phyloP scores from a whole-genome alignment of 2,329 filamentous ascomycete species.

The Aureobasidium mangrovei region DNA sequence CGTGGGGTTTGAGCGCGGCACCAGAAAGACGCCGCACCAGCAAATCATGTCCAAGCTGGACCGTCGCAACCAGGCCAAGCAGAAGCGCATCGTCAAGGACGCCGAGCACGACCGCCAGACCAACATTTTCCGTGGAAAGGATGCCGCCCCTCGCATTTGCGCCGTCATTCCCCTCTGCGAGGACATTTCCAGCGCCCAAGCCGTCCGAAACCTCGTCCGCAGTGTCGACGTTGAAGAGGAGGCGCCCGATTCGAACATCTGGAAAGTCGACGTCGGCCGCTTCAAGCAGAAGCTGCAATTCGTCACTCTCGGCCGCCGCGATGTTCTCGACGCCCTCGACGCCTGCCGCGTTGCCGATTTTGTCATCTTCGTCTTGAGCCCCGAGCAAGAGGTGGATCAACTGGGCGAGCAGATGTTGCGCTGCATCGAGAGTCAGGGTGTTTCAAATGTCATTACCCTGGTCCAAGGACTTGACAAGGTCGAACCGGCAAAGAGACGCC shows the following conservation, averaged over 20 bases:
- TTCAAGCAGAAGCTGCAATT: slow-evolving; percentile 96
- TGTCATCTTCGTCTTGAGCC: slow-evolving; percentile 75
- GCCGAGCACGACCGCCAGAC: slow-evolving; percentile 71
- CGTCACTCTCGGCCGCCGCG: slow-evolving; percentile 60
- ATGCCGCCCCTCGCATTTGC: slow-evolving; percentile 80
- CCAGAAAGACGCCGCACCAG: slow-evolving; percentile 83
- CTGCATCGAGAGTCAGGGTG: slow-evolving; percentile 83
- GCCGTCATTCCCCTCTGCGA: slow-evolving; percentile 77
- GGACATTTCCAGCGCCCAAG: slow-evolving; percentile 58
- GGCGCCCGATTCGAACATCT: slow-evolving; percentile 46
- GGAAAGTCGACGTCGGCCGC: slow-evolving; percentile 65
- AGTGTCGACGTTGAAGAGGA: slow-evolving; percentile 71
- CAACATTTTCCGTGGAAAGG: slow-evolving; percentile 74
- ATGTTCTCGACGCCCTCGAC: slow-evolving; percentile 71
- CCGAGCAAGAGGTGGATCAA: slow-evolving; percentile 73
- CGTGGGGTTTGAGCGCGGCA: slow-evolving; percentile 52
- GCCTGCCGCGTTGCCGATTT: slow-evolving; percentile 85
- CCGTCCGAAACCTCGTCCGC: slow-evolving; percentile 61
- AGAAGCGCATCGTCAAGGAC: slow-evolving; percentile 75
- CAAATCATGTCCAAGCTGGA: slow-evolving; percentile 97
- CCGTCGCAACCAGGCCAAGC: slow-evolving; percentile 87
- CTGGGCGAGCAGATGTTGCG: slow-evolving; percentile 78
- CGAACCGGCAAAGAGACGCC: slow-evolving; percentile 68
- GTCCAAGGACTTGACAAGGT: slow-evolving; percentile 65
- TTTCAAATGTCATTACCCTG: slow-evolving; percentile 82